Conservation (phyloP, 116 monocot species). For the Posidonia oceanica region DNA sequence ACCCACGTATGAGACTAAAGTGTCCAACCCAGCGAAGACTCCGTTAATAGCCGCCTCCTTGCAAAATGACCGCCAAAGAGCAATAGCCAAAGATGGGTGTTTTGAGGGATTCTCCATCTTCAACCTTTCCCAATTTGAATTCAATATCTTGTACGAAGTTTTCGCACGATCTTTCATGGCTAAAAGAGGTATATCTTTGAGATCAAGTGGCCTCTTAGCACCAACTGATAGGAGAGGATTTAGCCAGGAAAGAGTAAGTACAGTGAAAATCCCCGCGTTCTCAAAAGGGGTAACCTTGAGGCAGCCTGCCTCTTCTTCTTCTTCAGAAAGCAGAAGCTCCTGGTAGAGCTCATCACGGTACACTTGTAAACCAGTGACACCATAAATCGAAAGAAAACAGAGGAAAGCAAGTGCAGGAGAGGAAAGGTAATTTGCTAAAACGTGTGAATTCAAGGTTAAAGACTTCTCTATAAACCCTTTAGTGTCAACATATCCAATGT, state of each 20-base stretch:
- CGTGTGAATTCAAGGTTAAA: slow-evolving; percentile 22
- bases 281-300: slow-evolving; percentile 66
- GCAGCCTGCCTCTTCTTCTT: slow-evolving; percentile 36
- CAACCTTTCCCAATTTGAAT: slow-evolving; percentile 63
- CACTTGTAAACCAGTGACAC: slow-evolving; percentile 45
- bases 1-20: slow-evolving; percentile 83
- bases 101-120: slow-evolving; percentile 36
- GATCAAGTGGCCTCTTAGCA: slow-evolving; percentile 76
- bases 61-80: slow-evolving; percentile 64
- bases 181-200: slow-evolving; percentile 73
- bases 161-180: slow-evolving; percentile 69
- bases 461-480: slow-evolving; percentile 24
- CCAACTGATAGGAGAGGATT: slow-evolving; percentile 55
- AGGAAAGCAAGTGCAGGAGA: slow-evolving; percentile 53
- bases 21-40: slow-evolving; percentile 65
- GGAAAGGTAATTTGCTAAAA: slow-evolving; percentile 41
- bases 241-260: slow-evolving; percentile 74
- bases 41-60: slow-evolving; percentile 72
- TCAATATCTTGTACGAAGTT: slow-evolving; percentile 70
- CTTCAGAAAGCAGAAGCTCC: slow-evolving; percentile 32
- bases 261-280: slow-evolving; percentile 55
- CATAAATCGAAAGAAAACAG: slow-evolving; percentile 33
- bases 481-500: slow-evolving; percentile 32
- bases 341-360: slow-evolving; percentile 19
- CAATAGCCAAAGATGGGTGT: slow-evolving; percentile 52